Evolutionary conservation across 2,329 filamentous ascomycete genomes (phyloP).

Genomic region (Scolecobasidium constrictum): DNA sequence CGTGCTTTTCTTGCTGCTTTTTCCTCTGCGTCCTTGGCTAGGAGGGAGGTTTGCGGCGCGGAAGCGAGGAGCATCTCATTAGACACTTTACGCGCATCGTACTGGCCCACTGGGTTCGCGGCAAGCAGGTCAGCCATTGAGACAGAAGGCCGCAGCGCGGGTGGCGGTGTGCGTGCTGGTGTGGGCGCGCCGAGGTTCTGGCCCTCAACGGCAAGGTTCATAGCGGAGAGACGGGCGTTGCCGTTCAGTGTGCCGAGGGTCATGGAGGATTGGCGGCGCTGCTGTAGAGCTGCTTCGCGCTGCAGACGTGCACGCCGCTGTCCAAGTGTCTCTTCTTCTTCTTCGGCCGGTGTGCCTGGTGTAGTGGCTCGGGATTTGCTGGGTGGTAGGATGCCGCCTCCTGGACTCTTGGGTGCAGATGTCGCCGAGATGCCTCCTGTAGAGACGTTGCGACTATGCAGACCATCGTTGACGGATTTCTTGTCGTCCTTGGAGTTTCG

Average conservation of each 20-base stretch:
- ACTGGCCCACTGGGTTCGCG: constrained; percentile 36
- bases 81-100: constrained; percentile 24
- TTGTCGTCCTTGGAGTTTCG: constrained; percentile 24
- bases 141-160: constrained; percentile 22
- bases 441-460: not conserved
- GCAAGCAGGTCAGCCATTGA: constrained; percentile 53
- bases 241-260: constrained; percentile 35
- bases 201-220: constrained; percentile 13
- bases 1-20: constrained; percentile 24
- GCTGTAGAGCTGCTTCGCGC: constrained; percentile 3
- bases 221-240: constrained; percentile 42
- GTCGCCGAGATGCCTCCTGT: constrained; percentile 9
- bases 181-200: not conserved
- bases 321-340: constrained; percentile 67
- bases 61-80: constrained; percentile 23
- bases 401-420: constrained; percentile 8
- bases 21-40: constrained; percentile 26
- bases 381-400: not conserved
- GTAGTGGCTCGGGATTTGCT: constrained; percentile 10
- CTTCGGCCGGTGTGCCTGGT: constrained; percentile 19
- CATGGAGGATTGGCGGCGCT: not conserved
- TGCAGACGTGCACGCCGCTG: constrained; percentile 66
- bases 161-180: not conserved
- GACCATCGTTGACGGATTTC: constrained; percentile 15
- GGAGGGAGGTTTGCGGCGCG: constrained; percentile 28